Evolutionary conservation across 129 eudicot genomes (phyloP).

Genomic region (carrot (Daucus carota)): DNA sequence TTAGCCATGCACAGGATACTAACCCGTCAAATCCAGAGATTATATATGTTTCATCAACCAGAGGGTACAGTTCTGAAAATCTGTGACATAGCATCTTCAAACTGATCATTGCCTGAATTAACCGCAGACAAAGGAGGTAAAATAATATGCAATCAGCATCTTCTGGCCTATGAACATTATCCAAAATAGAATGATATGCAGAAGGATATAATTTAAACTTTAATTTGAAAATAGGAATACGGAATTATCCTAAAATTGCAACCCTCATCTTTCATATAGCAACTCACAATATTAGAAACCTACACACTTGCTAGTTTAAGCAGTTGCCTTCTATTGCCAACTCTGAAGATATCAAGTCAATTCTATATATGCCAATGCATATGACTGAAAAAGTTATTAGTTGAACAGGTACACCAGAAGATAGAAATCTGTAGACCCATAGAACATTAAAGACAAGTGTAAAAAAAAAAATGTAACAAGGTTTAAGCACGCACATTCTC

Average conservation of each 20-base stretch:
- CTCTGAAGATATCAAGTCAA: not conserved
- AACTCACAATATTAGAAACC: not conserved
- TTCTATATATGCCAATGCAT: not conserved
- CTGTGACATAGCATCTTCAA: no score
- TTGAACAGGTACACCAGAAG: not conserved
- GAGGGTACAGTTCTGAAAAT: no score
- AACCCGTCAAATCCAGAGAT: no score
- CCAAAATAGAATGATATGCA: no score
- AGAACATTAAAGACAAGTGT: not conserved
- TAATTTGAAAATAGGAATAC: not conserved
- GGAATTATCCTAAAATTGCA: not conserved
- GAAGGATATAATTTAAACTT: not conserved
- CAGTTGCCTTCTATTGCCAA: not conserved
- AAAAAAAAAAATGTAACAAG: not conserved
- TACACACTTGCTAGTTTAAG: not conserved
- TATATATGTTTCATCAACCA: no score
- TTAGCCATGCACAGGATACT: no score
- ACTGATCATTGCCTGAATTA: no score
- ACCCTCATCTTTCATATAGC: not conserved
- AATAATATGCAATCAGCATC: no score
- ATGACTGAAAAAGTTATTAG: not conserved
- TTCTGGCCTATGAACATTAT: no score
- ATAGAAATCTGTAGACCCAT: not conserved
- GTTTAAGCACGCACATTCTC: constrained; percentile 30
- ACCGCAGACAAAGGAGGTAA: no score